A percentile compares a stretch with the other conserved stretches of the same genome.
phyloP scores from a whole-genome alignment of 805 yeast species.

The Nakazawaea holstii region DNA sequence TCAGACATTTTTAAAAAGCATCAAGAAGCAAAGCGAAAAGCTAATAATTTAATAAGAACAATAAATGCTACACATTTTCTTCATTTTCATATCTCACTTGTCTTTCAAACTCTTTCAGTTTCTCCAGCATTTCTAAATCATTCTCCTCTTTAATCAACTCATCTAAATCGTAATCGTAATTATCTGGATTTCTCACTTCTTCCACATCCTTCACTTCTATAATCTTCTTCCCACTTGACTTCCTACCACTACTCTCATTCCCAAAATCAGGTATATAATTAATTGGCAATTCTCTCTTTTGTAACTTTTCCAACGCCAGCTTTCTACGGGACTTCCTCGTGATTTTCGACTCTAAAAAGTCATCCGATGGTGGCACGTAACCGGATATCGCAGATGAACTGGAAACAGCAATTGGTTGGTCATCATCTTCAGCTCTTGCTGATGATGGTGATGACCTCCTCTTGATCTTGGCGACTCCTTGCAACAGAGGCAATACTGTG shows the following conservation, averaged over 20 bases:
- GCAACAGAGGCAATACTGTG: slow-evolving; percentile 9
- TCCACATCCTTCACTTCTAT: slow-evolving; percentile 19
- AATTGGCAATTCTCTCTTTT: slow-evolving; percentile 4
- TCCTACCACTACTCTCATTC: neutral
- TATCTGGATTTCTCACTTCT: slow-evolving; percentile 30
- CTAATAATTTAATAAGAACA: neutral
- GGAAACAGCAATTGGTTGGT: neutral
- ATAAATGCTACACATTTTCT: neutral
- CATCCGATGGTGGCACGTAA: slow-evolving; percentile 5
- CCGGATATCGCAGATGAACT: neutral
- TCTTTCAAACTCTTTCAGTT: neutral
- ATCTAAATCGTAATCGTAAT: slow-evolving; percentile 41
- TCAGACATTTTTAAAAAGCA: too few species aligned
- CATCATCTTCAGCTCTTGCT: neutral
- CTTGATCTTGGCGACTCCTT: slow-evolving; percentile 12
- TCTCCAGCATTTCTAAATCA: slow-evolving; percentile 18
- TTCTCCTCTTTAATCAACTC: slow-evolving; percentile 36
- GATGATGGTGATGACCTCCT: too few species aligned
- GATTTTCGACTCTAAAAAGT: slow-evolving; percentile 3
- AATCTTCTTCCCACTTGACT: slow-evolving; percentile 16
- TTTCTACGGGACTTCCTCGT: slow-evolving; percentile 2
- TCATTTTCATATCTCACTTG: neutral
- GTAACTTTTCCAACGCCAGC: neutral
- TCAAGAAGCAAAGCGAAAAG: too few species aligned
- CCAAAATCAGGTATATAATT: slow-evolving; percentile 4